These are phyloP conservation scores for Ogataea saltuana DNA, from an alignment of 805 yeast species.

Conservation along the genomic window DNA sequence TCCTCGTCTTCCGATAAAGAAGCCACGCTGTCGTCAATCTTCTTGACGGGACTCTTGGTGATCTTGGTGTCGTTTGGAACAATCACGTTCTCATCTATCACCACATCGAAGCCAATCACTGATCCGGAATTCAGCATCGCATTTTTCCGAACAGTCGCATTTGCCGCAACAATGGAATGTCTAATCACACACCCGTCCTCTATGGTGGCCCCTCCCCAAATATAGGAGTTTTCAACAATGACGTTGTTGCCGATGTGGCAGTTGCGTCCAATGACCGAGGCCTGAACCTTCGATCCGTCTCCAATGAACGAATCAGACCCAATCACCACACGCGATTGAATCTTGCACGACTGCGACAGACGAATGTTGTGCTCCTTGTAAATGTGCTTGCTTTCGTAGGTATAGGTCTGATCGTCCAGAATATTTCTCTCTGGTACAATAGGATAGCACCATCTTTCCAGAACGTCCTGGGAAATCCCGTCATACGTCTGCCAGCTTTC, in stretches of 20 bases:
- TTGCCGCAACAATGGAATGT: conserved; percentile 70
- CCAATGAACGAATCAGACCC: conserved; percentile 80
- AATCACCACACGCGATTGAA: conserved; percentile 77
- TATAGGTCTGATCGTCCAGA: conserved; percentile 67
- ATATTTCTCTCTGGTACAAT: conserved; percentile 84
- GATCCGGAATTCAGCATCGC: conserved; percentile 65
- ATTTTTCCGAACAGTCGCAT: conserved; percentile 54
- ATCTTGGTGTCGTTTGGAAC: conserved; percentile 55
- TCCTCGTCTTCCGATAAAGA: conserved; percentile 32
- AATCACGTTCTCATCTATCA: conserved; percentile 53
- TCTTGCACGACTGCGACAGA: conserved; percentile 87
- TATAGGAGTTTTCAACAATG: conserved; percentile 67
- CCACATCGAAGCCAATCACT: conserved; percentile 75
- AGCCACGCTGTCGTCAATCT: conserved; percentile 28
- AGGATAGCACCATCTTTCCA: conserved; percentile 93
- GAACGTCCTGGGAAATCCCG: conserved; percentile 84
- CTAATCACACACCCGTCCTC: conserved; percentile 61
- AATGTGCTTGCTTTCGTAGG: conserved; percentile 80
- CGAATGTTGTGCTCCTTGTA: conserved; percentile 89
- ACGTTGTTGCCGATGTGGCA: conserved; percentile 84
- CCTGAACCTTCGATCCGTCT: conserved; percentile 62
- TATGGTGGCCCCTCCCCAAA: conserved; percentile 82
- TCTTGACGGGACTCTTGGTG: conserved; percentile 46
- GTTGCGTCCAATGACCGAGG: conserved; percentile 81
- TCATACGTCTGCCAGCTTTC: conserved; percentile 93